These are phyloP conservation scores for Zymoseptoria brevis DNA, from an alignment of 2,329 filamentous ascomycete species.

Conservation along the genomic window DNA sequence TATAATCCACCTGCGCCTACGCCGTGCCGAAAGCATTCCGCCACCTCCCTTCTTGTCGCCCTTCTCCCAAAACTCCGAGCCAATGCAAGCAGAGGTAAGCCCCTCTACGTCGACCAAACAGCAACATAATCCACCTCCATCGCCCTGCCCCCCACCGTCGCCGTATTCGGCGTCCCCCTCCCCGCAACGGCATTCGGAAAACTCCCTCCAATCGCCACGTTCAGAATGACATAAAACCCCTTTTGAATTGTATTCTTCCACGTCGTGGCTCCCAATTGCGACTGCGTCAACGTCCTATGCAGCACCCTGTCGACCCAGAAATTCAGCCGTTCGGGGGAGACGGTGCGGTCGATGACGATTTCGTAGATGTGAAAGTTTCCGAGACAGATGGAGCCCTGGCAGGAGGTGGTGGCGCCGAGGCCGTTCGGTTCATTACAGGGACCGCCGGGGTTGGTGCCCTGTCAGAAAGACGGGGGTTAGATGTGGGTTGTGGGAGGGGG, in stretches of 20 bases:
- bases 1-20: too few relatives aligned
- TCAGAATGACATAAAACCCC: conserved; percentile 23
- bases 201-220: conserved; percentile 25
- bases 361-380: conserved; percentile 27
- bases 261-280: conserved; percentile 17
- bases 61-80: too few relatives aligned
- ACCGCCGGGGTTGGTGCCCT: conserved; percentile 27
- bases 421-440: conserved; percentile 25
- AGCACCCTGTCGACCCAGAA: conserved; percentile 23
- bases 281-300: conserved; percentile 16
- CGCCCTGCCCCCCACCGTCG: conserved; percentile 11
- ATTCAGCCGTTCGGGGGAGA: conserved; percentile 16
- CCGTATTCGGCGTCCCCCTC: conserved; percentile 18
- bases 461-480: neutral
- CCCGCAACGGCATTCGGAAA: conserved; percentile 25
- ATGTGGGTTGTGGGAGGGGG: neutral
- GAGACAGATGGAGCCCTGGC: conserved; percentile 13
- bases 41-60: too few relatives aligned
- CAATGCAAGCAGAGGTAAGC: too few relatives aligned
- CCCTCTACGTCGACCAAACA: conserved; percentile 8
- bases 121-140: conserved; percentile 21
- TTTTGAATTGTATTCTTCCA: conserved; percentile 23
- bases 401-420: conserved; percentile 11
- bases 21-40: too few relatives aligned
- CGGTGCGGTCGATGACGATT: conserved; percentile 23